phyloP scores from a whole-genome alignment of 345 rosid genomes.

The Conringia planisiliqua region DNA sequence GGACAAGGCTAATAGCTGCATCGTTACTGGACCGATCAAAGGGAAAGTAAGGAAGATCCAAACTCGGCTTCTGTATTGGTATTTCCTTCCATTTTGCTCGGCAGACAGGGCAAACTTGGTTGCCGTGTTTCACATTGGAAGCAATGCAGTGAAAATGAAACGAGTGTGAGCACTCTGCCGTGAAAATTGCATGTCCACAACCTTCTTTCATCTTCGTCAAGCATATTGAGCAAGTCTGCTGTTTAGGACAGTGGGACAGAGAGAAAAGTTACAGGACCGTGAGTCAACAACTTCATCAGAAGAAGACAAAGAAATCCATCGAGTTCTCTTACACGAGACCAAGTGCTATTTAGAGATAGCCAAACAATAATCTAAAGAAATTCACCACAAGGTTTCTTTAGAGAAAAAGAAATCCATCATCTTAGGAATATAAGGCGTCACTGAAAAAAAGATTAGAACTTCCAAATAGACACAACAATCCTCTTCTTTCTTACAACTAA shows the following conservation, averaged over 20 bases:
- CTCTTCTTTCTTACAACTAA: background rate
- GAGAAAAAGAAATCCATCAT: background rate
- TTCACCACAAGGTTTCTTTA: background rate
- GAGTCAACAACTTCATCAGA: background rate
- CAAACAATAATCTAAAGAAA: background rate
- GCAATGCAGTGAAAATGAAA: conserved; percentile 89
- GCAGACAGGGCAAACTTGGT: conserved; percentile 82
- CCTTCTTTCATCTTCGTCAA: conserved; percentile 76
- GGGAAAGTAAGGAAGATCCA: background rate
- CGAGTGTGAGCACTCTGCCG: conserved; percentile 83
- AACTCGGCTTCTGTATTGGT: conserved; percentile 56
- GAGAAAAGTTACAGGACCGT: background rate
- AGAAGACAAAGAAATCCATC: background rate
- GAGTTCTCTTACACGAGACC: background rate
- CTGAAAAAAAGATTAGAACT: background rate
- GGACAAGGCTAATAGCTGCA: conserved; percentile 46
- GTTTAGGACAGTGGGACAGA: conserved; percentile 10
- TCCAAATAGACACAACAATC: background rate
- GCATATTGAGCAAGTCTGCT: conserved; percentile 77
- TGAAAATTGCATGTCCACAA: conserved; percentile 75
- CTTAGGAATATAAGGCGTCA: too few relatives aligned
- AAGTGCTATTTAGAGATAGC: background rate
- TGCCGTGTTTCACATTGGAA: conserved; percentile 69
- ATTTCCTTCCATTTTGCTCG: conserved; percentile 80
- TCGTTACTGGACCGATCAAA: background rate